Conservation (phyloP, 2,329 filamentous ascomycete species). For the Pyrenochaeta sp. region DNA sequence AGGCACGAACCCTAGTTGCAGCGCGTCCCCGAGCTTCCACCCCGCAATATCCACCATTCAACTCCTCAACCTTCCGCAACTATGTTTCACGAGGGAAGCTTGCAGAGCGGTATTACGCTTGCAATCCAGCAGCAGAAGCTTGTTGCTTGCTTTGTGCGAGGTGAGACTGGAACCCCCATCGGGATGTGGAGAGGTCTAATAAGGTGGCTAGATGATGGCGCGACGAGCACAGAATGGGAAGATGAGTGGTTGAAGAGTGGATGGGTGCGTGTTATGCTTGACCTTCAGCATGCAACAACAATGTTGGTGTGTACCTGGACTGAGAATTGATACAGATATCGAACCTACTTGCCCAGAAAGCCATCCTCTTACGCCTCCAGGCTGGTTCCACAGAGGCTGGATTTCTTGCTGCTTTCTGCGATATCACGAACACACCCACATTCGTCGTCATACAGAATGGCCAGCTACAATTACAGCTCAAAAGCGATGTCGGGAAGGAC, state of each 20-base stretch:
- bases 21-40: slow-evolving; percentile 23
- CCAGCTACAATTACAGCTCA: slow-evolving; percentile 78
- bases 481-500: slow-evolving; percentile 68
- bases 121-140: slow-evolving; percentile 79
- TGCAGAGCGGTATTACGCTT: slow-evolving; percentile 81
- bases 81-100: slow-evolving; percentile 84
- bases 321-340: slow-evolving; percentile 42
- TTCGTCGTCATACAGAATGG: slow-evolving; percentile 84
- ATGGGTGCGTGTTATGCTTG: slow-evolving; percentile 36
- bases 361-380: slow-evolving; percentile 74
- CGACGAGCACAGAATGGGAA: slow-evolving; percentile 78
- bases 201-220: slow-evolving; percentile 66
- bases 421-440: slow-evolving; percentile 78
- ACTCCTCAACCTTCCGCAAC: slow-evolving; percentile 12
- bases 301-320: neutral
- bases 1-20: slow-evolving; percentile 25
- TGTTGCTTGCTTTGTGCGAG: slow-evolving; percentile 84
- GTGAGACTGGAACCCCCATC: slow-evolving; percentile 53
- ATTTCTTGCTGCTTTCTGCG: slow-evolving; percentile 83
- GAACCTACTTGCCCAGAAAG: slow-evolving; percentile 65
- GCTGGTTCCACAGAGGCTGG: slow-evolving; percentile 81
- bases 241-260: slow-evolving; percentile 65
- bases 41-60: slow-evolving; percentile 25
- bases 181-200: slow-evolving; percentile 22
- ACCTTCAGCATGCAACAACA: neutral